These are phyloP conservation scores for Cladosporium halotolerans DNA, from an alignment of 2,329 filamentous ascomycete species.

Conservation along the genomic window DNA sequence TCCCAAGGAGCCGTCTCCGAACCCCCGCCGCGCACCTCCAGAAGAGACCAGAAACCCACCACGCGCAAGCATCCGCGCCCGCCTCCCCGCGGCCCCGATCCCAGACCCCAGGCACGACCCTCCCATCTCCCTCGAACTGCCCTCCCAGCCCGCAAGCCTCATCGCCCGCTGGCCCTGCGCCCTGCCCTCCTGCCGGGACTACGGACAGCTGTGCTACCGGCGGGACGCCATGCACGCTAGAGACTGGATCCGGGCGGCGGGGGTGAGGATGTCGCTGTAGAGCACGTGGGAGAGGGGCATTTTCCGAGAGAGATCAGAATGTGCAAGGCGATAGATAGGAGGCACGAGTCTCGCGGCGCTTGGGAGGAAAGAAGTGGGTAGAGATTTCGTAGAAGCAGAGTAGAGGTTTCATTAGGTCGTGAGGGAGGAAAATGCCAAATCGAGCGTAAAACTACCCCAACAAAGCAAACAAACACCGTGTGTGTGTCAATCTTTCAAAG, in stretches of 20 bases:
- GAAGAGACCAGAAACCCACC: neutral
- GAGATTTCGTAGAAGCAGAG: too few species aligned
- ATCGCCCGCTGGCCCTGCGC: conserved; percentile 8
- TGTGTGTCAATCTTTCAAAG: neutral
- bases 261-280: too few species aligned
- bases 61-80: neutral
- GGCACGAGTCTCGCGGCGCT: too few species aligned
- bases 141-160: neutral
- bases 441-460: neutral
- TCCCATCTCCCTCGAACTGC: neutral
- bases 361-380: too few species aligned
- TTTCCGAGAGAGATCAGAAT: too few species aligned
- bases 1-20: neutral
- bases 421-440: too few species aligned
- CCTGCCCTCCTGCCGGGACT: neutral
- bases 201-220: conserved; percentile 6
- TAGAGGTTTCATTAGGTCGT: too few species aligned
- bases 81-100: neutral
- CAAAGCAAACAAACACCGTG: neutral
- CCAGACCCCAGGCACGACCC: neutral
- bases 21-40: neutral
- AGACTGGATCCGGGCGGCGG: too few species aligned
- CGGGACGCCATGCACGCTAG: neutral
- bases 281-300: too few species aligned
- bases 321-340: too few species aligned